These are phyloP conservation scores for Zasmidium cellare DNA, from an alignment of 2,329 filamentous ascomycete species.

Conservation along the genomic window DNA sequence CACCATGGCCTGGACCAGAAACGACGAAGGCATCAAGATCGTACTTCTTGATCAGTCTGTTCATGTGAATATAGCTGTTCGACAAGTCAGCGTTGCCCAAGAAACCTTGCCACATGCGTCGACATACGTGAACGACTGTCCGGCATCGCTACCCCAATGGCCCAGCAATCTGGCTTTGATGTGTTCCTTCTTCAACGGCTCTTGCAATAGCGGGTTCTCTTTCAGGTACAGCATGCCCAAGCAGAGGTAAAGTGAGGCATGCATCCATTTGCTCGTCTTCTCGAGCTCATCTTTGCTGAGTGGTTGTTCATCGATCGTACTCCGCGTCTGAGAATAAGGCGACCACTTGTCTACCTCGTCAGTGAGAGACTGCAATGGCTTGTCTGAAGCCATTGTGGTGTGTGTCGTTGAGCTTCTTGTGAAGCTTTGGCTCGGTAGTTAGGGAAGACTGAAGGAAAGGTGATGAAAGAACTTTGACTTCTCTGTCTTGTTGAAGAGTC, in stretches of 20 bases:
- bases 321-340: slow-evolving; percentile 31
- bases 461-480: neutral
- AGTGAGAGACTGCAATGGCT: slow-evolving; percentile 19
- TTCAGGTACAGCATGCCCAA: slow-evolving; percentile 79
- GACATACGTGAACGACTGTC: slow-evolving; percentile 67
- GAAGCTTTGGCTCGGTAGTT: neutral
- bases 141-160: slow-evolving; percentile 79
- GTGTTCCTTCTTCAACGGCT: slow-evolving; percentile 68
- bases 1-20: slow-evolving; percentile 75
- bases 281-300: slow-evolving; percentile 66
- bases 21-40: slow-evolving; percentile 68
- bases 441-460: neutral
- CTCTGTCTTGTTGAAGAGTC: neutral
- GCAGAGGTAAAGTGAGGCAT: slow-evolving; percentile 72
- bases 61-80: slow-evolving; percentile 70
- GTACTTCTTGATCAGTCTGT: slow-evolving; percentile 78
- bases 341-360: slow-evolving; percentile 32
- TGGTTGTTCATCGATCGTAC: slow-evolving; percentile 46
- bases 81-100: slow-evolving; percentile 9
- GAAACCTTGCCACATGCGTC: neutral
- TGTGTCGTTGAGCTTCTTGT: slow-evolving; percentile 1
- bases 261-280: slow-evolving; percentile 72
- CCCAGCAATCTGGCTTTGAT: slow-evolving; percentile 73
- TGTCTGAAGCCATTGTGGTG: slow-evolving; percentile 19
- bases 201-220: slow-evolving; percentile 69